Evolutionary conservation across 2,329 filamentous ascomycete species (phyloP), one percentile per base, ranked within the genome.

Genomic region (Exophiala sideris): DNA sequence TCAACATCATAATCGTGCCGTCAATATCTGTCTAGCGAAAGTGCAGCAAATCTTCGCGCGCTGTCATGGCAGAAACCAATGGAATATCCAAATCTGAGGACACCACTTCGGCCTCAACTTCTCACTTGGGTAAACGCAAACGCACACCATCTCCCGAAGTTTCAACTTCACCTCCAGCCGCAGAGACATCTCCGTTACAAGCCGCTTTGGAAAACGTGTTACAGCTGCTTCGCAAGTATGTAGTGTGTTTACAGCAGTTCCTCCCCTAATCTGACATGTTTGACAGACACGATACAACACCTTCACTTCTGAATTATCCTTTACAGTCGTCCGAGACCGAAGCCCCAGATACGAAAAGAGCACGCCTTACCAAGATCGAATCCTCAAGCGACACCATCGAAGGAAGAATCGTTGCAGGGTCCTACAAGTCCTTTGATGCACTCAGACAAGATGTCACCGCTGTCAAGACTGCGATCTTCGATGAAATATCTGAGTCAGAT

Each of bases 281-380:
- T 10, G n/a, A 32, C 52, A 76, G 73, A 52, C 68, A 72, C 59
- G 73, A 76, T 59, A 64, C 69, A n/a, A 71, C 72, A 42, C 68
- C 74, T n/a, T 69, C 70, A 29, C 66, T 76, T 46, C 66, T 76
- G 11, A 70, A 70, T 47, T 70, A 67, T 48, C 70, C 72, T 38
- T 61, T 75, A 40, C 66, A 69, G 14, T 59, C 64, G 10, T 48
- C 61, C 20, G 67, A 70, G 14, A 62, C 65, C 5, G 59, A 67
- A 34, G 73, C 73, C 61, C 73, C 72, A 38, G 71, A 71, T 32
- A 66, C 67, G 32, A 76, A 76, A 60, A 71, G 73, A 59, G 68
- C 71, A 42, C 75, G 74, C 60, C 63, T 72, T 32, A 68, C 70
- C 9, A 67, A 64, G 11, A 66, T 70, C 41, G 66, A 65, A 48